Conservation (phyloP, 2,329 filamentous ascomycete genomes). For the Beauveria caledonica region DNA sequence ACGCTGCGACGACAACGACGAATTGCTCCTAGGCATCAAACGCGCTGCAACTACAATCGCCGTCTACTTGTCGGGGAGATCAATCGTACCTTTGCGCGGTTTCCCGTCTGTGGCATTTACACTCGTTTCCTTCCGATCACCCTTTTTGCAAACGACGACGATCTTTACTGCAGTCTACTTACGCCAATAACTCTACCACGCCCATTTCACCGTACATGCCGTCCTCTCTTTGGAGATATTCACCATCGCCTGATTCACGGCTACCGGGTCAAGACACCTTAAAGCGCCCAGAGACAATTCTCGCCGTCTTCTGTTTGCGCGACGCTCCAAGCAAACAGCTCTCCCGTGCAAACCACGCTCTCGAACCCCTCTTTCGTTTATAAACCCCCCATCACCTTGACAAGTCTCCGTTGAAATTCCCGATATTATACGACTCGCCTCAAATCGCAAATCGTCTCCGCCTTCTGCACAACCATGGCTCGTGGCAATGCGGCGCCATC, state of each 20-base stretch:
- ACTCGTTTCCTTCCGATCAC: background rate
- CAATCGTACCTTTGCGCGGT: background rate
- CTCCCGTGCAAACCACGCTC: background rate
- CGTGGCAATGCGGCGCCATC: constrained; percentile 1
- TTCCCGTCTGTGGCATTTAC: background rate
- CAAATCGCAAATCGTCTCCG: background rate
- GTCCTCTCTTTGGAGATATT: background rate
- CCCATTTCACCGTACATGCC: background rate
- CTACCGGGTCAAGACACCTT: background rate
- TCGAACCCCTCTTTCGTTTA: background rate
- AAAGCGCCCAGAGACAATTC: background rate
- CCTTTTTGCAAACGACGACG: background rate
- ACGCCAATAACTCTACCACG: background rate
- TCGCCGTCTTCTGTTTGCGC: background rate
- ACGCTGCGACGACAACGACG: constrained; percentile 1
- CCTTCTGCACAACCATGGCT: background rate
- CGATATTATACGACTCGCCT: background rate
- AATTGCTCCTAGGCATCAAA: background rate
- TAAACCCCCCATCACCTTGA: background rate
- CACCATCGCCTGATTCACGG: background rate
- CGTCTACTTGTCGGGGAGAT: background rate
- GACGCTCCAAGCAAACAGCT: background rate
- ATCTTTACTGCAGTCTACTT: constrained; percentile 1
- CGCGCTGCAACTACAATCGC: background rate
- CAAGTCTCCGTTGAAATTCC: background rate